Evolutionary conservation across 495 filamentous ascomycete species (phyloP), one percentile per base, ranked within the genome.

Genomic region (Evernia prunastri): DNA sequence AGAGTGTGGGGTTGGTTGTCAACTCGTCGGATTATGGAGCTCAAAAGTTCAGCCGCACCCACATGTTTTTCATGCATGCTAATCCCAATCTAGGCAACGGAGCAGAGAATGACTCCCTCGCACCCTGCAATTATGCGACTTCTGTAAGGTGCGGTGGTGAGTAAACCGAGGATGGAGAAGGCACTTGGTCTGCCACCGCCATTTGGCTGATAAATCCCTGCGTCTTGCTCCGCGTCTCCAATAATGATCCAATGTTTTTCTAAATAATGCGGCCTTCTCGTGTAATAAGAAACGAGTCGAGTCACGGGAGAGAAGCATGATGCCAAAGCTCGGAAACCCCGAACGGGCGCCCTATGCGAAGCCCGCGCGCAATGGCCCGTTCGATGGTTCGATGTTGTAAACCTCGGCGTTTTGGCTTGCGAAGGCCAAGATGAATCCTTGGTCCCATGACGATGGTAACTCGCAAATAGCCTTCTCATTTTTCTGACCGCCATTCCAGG

Each of bases 401-500:
- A 23, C 13, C 20, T 59, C 42, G 40, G 62, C 23, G 25, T 49
- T n/a, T 29, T n/a, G 43, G 53, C 31, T 54, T 42, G 27, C n/a
- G 11, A 39, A n/a, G 17, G 42, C 61, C 61, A 57, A 31, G 56
- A 49, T 58, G 27, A 53, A 64, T 64, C 62, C 62, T 29, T 64
- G 40, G 62, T 64, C 62, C 62, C 56, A 43, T 64, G 56, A 64
- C 35, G 29, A 42, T 56, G 62, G 56, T 64, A 64, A 53, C 54
- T 64, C 56, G 31, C 37, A 27, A 64, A 64, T 43, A 64, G 39
- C 56, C 56, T 59, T 59, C 56, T 58, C 36, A 59, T 23, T 64
- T 40, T 53, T 59, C 62, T 64, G 62, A 64, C 62, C 62, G 62
- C 62, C 62, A 64, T 56, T 64, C 58, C 56, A 64, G 62, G 56